These are phyloP conservation scores for Microdochium paspali DNA, from an alignment of 2,329 filamentous ascomycete species.

Conservation along the genomic window DNA sequence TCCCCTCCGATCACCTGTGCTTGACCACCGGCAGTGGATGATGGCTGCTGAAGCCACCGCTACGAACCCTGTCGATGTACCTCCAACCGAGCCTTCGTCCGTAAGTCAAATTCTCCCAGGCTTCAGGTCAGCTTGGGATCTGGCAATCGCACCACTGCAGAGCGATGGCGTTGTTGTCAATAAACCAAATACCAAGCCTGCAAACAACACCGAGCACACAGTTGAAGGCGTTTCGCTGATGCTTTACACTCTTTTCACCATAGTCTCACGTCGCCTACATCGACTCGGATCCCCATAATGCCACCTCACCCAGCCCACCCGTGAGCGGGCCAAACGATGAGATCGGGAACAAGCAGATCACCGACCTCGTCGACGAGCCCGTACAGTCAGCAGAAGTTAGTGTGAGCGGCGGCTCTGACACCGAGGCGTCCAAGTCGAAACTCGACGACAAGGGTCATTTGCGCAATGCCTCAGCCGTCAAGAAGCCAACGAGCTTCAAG, in stretches of 20 bases:
- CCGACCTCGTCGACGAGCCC: slow-evolving; percentile 46
- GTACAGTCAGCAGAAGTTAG: slow-evolving; percentile 57
- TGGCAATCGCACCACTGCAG: background rate
- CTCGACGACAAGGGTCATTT: slow-evolving; percentile 47
- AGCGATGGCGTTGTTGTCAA: too few relatives aligned
- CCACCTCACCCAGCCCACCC: slow-evolving; percentile 26
- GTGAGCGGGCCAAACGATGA: slow-evolving; percentile 46
- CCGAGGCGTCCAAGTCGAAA: slow-evolving; percentile 57
- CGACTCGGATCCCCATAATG: slow-evolving; percentile 36
- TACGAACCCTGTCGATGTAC: slow-evolving; percentile 20
- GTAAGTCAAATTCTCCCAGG: slow-evolving; percentile 14
- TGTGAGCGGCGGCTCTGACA: slow-evolving; percentile 67
- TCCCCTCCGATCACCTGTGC: background rate
- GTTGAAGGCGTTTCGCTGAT: slow-evolving; percentile 3
- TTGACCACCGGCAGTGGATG: slow-evolving; percentile 14
- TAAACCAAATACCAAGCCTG: too few relatives aligned
- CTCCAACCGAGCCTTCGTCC: slow-evolving; percentile 19
- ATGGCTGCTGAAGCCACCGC: slow-evolving; percentile 24
- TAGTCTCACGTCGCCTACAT: slow-evolving; percentile 20
- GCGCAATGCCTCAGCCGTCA: slow-evolving; percentile 50
- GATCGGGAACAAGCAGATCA: slow-evolving; percentile 47
- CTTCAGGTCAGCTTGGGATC: background rate
- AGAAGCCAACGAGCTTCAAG: slow-evolving; percentile 74
- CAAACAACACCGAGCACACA: too few relatives aligned
- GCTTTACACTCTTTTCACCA: slow-evolving; percentile 4